phyloP scores from a whole-genome alignment of 192 early-diverging fungal genomes.

The Linnemannia elongata region DNA sequence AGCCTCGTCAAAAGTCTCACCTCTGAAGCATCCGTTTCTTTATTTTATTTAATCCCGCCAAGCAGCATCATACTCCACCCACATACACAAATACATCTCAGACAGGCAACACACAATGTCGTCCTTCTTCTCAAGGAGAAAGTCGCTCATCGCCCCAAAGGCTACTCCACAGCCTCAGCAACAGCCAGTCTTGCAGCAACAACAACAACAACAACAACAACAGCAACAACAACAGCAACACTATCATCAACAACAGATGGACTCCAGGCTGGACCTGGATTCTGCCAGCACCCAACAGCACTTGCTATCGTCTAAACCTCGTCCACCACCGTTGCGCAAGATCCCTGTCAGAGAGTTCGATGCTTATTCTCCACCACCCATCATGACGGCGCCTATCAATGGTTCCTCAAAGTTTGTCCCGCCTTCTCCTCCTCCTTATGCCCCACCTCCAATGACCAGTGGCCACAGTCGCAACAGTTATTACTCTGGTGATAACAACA shows the following conservation, averaged over 20 bases:
- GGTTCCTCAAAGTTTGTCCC: conserved; percentile 38
- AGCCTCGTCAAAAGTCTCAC: conserved; percentile 1
- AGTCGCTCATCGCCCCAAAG: conserved; percentile 33
- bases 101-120: conserved; percentile 21
- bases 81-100: neutral
- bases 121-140: conserved; percentile 46
- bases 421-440: conserved; percentile 32
- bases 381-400: conserved; percentile 50
- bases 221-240: neutral
- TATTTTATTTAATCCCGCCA: neutral
- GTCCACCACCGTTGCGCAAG: conserved; percentile 43
- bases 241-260: neutral
- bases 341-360: conserved; percentile 49
- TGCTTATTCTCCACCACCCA: conserved; percentile 44
- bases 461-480: conserved; percentile 18
- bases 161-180: conserved; percentile 12
- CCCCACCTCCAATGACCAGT: neutral
- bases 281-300: conserved; percentile 15
- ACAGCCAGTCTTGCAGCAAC: neutral
- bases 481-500: conserved; percentile 4
- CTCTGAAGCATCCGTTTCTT: neutral
- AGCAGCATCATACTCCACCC: neutral
- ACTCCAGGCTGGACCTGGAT: conserved; percentile 45
- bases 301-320: conserved; percentile 24
- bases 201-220: conserved; percentile 17